phyloP scores from a whole-genome alignment of 352 stramenopile species.

The Phytophthora megakarya region DNA sequence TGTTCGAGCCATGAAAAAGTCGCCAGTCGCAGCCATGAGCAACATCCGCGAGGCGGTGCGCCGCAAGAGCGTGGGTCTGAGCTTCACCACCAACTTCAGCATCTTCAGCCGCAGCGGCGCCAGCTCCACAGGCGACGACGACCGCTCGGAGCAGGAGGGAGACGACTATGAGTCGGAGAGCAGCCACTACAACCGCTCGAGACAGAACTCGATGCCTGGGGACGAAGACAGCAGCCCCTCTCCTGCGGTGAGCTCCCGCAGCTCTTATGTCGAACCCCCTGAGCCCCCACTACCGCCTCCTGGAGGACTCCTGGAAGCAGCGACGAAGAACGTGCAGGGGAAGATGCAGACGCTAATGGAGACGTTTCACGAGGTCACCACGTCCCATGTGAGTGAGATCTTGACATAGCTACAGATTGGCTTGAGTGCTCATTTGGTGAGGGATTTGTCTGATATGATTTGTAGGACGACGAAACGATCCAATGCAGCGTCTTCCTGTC shows the following conservation, averaged over 20 bases:
- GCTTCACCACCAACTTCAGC: conserved; percentile 65
- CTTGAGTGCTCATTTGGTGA: conserved; percentile 7
- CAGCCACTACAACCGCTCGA: conserved; percentile 46
- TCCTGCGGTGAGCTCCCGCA: conserved; percentile 35
- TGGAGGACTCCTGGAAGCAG: conserved; percentile 61
- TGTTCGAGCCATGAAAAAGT: conserved; percentile 50
- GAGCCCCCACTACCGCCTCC: conserved; percentile 59
- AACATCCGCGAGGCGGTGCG: conserved; percentile 67
- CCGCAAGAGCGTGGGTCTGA: conserved; percentile 68
- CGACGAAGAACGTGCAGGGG: conserved; percentile 71
- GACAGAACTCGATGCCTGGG: conserved; percentile 42
- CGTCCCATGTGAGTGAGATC: conserved; percentile 44
- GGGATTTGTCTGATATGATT: conserved; percentile 21
- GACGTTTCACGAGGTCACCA: conserved; percentile 60
- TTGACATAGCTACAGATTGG: conserved; percentile 17
- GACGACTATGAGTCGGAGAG: conserved; percentile 44
- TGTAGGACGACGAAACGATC: conserved; percentile 59
- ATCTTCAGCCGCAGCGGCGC: conserved; percentile 48
- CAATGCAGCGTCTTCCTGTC: conserved; percentile 70
- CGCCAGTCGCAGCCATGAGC: conserved; percentile 48
- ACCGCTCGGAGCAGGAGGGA: conserved; percentile 43
- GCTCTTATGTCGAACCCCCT: conserved; percentile 63
- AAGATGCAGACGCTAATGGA: conserved; percentile 76
- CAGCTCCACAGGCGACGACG: conserved; percentile 46
- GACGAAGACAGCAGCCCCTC: conserved; percentile 46